Evolutionary conservation across 2,329 filamentous ascomycete species (phyloP).

Genomic region (Trichoderma lentiforme): DNA sequence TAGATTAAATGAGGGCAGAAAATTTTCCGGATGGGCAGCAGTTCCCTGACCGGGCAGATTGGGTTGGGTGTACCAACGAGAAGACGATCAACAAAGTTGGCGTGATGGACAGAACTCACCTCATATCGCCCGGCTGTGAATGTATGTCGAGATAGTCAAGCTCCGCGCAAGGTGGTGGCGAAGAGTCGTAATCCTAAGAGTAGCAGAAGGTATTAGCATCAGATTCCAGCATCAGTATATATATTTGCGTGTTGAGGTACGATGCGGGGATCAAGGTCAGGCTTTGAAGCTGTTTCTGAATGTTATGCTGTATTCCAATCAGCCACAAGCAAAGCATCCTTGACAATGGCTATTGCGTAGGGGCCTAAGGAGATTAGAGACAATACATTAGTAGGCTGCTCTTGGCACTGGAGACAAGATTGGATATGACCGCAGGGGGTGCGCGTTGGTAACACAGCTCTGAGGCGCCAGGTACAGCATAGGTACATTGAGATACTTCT

Average conservation of each 20-base stretch:
- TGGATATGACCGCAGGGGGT: not conserved
- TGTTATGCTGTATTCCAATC: not conserved
- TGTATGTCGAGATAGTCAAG: slow-evolving; percentile 54
- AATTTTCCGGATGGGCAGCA: slow-evolving; percentile 3
- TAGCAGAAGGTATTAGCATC: slow-evolving; percentile 31
- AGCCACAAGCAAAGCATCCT: not conserved
- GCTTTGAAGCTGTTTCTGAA: not conserved
- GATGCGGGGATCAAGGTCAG: not conserved
- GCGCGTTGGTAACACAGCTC: not conserved
- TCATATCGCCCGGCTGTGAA: slow-evolving; percentile 49
- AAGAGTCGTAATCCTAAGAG: slow-evolving; percentile 52
- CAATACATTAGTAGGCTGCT: not conserved
- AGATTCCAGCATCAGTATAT: slow-evolving; percentile 16
- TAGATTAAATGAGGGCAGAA: not conserved
- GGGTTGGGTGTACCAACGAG: slow-evolving; percentile 9
- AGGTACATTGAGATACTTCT: slow-evolving; percentile 24
- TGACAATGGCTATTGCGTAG: not conserved
- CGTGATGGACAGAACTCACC: slow-evolving; percentile 40
- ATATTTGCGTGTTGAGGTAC: not conserved
- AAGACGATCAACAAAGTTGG: slow-evolving; percentile 12
- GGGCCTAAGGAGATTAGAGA: not conserved
- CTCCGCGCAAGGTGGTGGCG: slow-evolving; percentile 44
- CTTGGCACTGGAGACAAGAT: slow-evolving; percentile 13
- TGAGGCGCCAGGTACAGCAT: slow-evolving; percentile 1
- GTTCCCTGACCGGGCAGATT: not conserved